phyloP scores from a whole-genome alignment of 345 rosid genomes.

The Melastoma malabathricum region DNA sequence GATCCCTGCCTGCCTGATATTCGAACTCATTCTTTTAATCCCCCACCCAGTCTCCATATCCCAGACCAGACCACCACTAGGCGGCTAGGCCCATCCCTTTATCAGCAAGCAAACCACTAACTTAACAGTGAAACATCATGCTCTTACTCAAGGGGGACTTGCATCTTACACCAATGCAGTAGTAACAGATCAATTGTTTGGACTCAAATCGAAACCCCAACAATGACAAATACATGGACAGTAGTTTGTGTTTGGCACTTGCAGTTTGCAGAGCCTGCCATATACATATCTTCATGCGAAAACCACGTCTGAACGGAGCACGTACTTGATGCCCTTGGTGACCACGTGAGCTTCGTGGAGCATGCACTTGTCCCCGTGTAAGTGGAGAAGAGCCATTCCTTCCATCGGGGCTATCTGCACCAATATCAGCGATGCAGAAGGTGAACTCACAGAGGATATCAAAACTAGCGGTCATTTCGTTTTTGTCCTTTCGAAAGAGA shows the following conservation, averaged over 20 bases:
- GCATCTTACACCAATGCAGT: no score
- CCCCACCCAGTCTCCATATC: no score
- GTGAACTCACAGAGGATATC: background rate
- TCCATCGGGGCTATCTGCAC: constrained; percentile 70
- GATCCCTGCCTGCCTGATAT: no score
- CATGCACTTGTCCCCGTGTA: constrained; percentile 89
- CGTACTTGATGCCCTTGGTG: constrained; percentile 67
- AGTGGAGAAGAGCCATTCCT: constrained; percentile 90
- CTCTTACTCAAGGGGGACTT: no score
- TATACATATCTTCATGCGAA: constrained; percentile 81
- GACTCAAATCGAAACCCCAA: no score
- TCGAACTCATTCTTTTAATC: no score
- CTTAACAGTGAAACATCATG: no score
- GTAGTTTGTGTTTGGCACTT: no score
- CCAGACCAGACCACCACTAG: constrained; percentile 21
- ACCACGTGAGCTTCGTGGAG: constrained; percentile 82
- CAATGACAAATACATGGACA: no score
- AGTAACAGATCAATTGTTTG: no score
- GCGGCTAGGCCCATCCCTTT: constrained; percentile 18
- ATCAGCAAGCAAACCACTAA: no score
- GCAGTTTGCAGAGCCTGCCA: no score
- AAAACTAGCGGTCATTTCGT: background rate
- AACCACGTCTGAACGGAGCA: constrained; percentile 81
- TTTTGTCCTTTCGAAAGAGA: background rate
- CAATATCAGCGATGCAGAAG: background rate